A percentile compares a stretch with the other conserved stretches of the same genome.
phyloP scores from a whole-genome alignment of 2,329 filamentous ascomycete genomes.

The Epicoccum sorghinum region DNA sequence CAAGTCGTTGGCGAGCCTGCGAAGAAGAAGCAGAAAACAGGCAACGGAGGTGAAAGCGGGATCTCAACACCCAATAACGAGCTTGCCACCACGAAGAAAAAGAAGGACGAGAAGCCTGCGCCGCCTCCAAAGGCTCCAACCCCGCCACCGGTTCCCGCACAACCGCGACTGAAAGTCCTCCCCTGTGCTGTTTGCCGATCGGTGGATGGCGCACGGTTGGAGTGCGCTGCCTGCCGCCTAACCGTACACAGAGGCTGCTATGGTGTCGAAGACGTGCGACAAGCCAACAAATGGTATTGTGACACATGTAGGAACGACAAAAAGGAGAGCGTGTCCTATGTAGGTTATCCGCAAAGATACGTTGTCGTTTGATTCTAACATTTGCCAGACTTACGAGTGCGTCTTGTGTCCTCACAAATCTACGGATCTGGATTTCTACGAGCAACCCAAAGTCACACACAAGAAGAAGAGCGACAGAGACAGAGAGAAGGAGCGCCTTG shows the following conservation, averaged over 20 bases:
- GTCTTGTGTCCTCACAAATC: constrained; percentile 85
- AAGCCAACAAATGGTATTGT: constrained; percentile 82
- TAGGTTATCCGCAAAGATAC: constrained; percentile 49
- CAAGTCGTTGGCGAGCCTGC: constrained; percentile 54
- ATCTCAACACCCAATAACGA: constrained; percentile 51
- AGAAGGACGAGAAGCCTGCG: constrained; percentile 50
- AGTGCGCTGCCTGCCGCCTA: constrained; percentile 86
- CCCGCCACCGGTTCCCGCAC: constrained; percentile 72
- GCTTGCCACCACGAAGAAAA: constrained; percentile 50
- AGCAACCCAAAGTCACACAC: constrained; percentile 76
- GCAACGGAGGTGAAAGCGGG: constrained; percentile 54
- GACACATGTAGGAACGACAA: constrained; percentile 97
- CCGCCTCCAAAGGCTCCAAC: constrained; percentile 54
- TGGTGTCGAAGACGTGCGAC: constrained; percentile 74
- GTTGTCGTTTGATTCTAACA: constrained; percentile 23
- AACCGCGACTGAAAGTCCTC: constrained; percentile 77
- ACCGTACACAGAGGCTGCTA: constrained; percentile 94
- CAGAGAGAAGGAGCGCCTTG: constrained; percentile 82
- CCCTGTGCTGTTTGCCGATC: constrained; percentile 86
- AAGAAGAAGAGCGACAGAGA: constrained; percentile 95
- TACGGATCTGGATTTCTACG: constrained; percentile 83
- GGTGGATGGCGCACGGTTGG: constrained; percentile 65
- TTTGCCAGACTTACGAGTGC: constrained; percentile 79
- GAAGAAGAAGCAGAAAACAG: constrained; percentile 66
- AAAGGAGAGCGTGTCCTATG: constrained; percentile 88